These are phyloP conservation scores for Plasmodium vivax DNA, from an alignment of 169 alveolate genomes.

Conservation along the genomic window DNA sequence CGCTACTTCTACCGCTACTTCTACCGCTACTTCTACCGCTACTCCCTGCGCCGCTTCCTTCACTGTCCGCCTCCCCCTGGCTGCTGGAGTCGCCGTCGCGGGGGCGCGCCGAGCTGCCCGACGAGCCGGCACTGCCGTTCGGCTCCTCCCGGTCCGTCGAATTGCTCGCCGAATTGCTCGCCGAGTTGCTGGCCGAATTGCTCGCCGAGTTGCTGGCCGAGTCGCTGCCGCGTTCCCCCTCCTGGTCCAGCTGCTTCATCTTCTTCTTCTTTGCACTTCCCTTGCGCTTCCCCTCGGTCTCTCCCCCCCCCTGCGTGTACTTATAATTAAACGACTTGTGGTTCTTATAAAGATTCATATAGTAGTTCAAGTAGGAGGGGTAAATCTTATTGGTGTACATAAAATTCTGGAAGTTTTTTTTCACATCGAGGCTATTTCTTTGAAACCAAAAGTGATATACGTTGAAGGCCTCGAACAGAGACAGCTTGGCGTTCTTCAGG, in stretches of 20 bases:
- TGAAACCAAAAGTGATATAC: slow-evolving; percentile 71
- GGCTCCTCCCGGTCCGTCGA: not conserved
- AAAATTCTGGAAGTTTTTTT: slow-evolving; percentile 41
- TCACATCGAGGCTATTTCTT: slow-evolving; percentile 39
- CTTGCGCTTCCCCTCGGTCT: not conserved
- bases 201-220: not conserved
- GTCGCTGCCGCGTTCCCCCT: not conserved
- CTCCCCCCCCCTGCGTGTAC: not conserved
- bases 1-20: not conserved
- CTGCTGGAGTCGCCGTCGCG: not conserved
- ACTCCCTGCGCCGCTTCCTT: not conserved
- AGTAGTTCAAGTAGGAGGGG: slow-evolving; percentile 56
- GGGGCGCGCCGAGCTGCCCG: not conserved
- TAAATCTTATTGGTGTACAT: slow-evolving; percentile 65
- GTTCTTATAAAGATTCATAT: slow-evolving; percentile 52
- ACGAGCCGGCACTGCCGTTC: not conserved
- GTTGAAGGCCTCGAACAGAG: slow-evolving; percentile 49
- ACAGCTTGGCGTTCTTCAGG: slow-evolving; percentile 49
- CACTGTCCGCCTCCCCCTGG: not conserved
- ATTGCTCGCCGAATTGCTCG: not conserved
- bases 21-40: not conserved
- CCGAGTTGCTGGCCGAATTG: not conserved
- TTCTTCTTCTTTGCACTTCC: not conserved
- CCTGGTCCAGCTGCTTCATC: not conserved
- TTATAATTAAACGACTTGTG: slow-evolving; percentile 18